A percentile compares a stretch with the other conserved stretches of the same genome.
Conservation (phyloP, 352 stramenopile genomes). For the Plasmopara halstedii region DNA sequence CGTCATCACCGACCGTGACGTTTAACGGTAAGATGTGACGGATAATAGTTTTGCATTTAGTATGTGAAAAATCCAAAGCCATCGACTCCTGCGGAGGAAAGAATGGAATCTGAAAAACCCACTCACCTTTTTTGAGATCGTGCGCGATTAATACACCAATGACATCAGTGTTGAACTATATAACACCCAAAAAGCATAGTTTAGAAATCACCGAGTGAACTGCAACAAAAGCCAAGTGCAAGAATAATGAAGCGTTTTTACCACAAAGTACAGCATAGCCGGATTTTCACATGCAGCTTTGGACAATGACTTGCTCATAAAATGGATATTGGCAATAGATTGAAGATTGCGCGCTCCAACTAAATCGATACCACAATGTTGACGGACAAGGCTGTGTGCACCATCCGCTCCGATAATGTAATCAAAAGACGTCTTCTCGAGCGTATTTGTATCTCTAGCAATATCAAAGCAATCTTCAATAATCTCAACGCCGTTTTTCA, state of each 20-base stretch:
- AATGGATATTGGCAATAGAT: conserved; percentile 93
- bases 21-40: conserved; percentile 35
- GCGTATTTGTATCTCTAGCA: conserved; percentile 26
- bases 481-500: background rate
- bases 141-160: conserved; percentile 92
- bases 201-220: conserved; percentile 1
- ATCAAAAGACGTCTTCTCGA: conserved; percentile 47
- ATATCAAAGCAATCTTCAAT: background rate
- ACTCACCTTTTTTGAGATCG: conserved; percentile 82
- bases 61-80: conserved; percentile 46
- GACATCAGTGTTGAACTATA: conserved; percentile 72
- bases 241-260: conserved; percentile 15
- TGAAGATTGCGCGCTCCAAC: conserved; percentile 75
- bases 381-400: conserved; percentile 76
- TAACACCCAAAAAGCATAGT: background rate
- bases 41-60: conserved; percentile 51
- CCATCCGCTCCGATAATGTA: conserved; percentile 90
- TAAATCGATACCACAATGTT: conserved; percentile 64
- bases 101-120: conserved; percentile 90
- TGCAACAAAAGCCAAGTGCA: background rate
- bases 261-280: conserved; percentile 93
- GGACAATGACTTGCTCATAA: conserved; percentile 74
- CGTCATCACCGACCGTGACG: conserved; percentile 16
- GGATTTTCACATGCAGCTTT: conserved; percentile 47
- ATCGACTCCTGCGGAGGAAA: conserved; percentile 84